These are phyloP conservation scores for Ophiostoma montium DNA, from an alignment of 2,329 filamentous ascomycete species.

Conservation along the genomic window DNA sequence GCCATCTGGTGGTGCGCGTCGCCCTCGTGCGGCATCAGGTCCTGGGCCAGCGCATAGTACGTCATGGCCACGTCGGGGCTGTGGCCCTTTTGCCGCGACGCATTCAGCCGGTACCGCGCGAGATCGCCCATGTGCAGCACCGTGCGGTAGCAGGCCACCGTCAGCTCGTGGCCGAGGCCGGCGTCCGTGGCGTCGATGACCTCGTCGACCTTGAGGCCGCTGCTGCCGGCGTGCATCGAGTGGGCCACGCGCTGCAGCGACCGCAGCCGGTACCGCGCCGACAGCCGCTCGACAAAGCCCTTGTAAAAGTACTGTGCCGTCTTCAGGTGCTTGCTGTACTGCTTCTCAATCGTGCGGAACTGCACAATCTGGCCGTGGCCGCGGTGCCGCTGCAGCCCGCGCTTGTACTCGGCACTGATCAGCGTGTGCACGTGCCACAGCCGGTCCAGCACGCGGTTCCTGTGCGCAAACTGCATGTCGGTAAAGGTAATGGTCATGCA, in stretches of 20 bases:
- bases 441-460: slow-evolving; percentile 49
- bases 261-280: slow-evolving; percentile 36
- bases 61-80: slow-evolving; percentile 69
- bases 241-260: slow-evolving; percentile 28
- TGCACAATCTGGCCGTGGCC: slow-evolving; percentile 40
- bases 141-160: slow-evolving; percentile 66
- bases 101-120: slow-evolving; percentile 61
- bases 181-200: slow-evolving; percentile 30
- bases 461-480: slow-evolving; percentile 52
- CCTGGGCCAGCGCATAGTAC: slow-evolving; percentile 72
- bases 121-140: slow-evolving; percentile 83
- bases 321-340: slow-evolving; percentile 75
- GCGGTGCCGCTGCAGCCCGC: slow-evolving; percentile 44
- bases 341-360: slow-evolving; percentile 65
- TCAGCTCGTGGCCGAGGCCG: slow-evolving; percentile 42
- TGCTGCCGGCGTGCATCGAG: slow-evolving; percentile 26
- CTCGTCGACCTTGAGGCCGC: slow-evolving; percentile 26
- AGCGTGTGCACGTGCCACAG: slow-evolving; percentile 70
- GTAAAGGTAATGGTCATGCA: slow-evolving; percentile 60
- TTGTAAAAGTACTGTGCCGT: slow-evolving; percentile 80
- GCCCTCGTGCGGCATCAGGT: slow-evolving; percentile 65
- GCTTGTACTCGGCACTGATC: slow-evolving; percentile 67
- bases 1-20: slow-evolving; percentile 82
- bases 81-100: slow-evolving; percentile 56
- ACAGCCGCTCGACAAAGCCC: slow-evolving; percentile 66